Conservation (phyloP, 2,329 filamentous ascomycete genomes). For the Trichoderma koningii region DNA sequence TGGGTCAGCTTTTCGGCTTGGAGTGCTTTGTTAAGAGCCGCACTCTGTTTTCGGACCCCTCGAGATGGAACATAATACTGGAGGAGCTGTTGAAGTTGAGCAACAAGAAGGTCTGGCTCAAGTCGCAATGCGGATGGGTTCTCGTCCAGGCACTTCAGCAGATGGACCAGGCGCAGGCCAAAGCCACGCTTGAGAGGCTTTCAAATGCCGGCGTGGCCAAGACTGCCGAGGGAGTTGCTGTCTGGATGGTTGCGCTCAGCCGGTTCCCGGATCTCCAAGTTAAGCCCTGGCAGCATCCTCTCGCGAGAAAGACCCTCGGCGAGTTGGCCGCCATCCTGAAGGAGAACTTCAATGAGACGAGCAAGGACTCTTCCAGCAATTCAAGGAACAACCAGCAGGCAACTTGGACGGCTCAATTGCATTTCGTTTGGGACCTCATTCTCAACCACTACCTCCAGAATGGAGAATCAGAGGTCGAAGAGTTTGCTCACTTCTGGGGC, state of each 20-base stretch:
- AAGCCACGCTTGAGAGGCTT: slow-evolving; percentile 64
- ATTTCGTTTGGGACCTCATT: slow-evolving; percentile 86
- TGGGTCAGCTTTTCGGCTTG: slow-evolving; percentile 84
- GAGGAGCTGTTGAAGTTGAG: slow-evolving; percentile 72
- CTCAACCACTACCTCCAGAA: slow-evolving; percentile 55
- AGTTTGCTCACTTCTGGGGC: slow-evolving; percentile 80
- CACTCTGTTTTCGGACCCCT: slow-evolving; percentile 63
- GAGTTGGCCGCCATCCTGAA: slow-evolving; percentile 77
- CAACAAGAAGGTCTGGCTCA: slow-evolving; percentile 83
- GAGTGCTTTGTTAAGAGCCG: slow-evolving; percentile 82
- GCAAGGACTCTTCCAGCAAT: slow-evolving; percentile 48
- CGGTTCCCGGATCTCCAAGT: slow-evolving; percentile 64
- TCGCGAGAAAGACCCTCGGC: slow-evolving; percentile 67
- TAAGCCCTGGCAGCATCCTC: slow-evolving; percentile 77
- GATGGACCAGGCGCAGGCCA: slow-evolving; percentile 59
- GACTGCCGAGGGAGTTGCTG: slow-evolving; percentile 84
- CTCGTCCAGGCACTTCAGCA: slow-evolving; percentile 72
- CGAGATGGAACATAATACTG: slow-evolving; percentile 68
- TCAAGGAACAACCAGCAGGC: slow-evolving; percentile 60
- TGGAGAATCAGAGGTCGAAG: slow-evolving; percentile 42
- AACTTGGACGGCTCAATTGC: slow-evolving; percentile 76
- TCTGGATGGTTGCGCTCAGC: slow-evolving; percentile 75
- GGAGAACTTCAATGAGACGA: slow-evolving; percentile 63
- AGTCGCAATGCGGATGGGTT: slow-evolving; percentile 83
- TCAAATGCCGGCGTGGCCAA: slow-evolving; percentile 67